Evolutionary conservation across 1,284 basidiomycete species (phyloP), one percentile per base, ranked within the genome.

Genomic region (Boletus semigastroideus): DNA sequence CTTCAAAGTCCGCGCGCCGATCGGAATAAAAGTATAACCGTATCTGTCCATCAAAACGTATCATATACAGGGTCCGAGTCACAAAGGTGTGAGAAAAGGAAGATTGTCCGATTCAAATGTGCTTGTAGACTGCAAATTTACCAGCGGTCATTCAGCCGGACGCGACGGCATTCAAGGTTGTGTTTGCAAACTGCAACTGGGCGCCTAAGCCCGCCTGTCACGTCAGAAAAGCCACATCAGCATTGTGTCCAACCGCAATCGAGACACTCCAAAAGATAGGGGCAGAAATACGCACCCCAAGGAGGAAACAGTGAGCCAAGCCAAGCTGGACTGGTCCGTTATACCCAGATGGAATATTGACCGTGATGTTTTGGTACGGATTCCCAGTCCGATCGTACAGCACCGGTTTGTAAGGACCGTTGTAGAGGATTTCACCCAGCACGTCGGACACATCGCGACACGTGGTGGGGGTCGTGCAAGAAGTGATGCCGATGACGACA

Each of bases 361-460:
- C 69, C 6, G 75, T 75, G 57, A 80, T 79, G 63, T 82, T 82
- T 63, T 81, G 71, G 61, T 76, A 69, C 13, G 77, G 77, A 14
- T 65, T 38, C 16, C 63, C 64, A 54, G 67, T 67, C n/a, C 31
- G 37, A 0, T 40, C 0, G 30, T 30, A 4, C 4, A n/a, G 0
- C 53, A 71, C 46, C 1, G 79, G 78, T 20, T 68, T 56, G 64
- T 72, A 83, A 0, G 63, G 57, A 6, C 79, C 79, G 20, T 65
- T 67, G 65, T 80, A 82, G 30, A 81, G 70, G 49, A 78, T 64
- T 16, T 56, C 59, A 10, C 78, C 79, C 27, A 82, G 60, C 3
- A 61, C 62, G 13, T 75, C 62, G 6, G 5, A 69, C 61, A 47
- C 72, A 13, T 42, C 47, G 2, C 49, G 47, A 22, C 56, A 58